Conservation (phyloP, 2,329 filamentous ascomycete species). For the Verticillium dahliae region DNA sequence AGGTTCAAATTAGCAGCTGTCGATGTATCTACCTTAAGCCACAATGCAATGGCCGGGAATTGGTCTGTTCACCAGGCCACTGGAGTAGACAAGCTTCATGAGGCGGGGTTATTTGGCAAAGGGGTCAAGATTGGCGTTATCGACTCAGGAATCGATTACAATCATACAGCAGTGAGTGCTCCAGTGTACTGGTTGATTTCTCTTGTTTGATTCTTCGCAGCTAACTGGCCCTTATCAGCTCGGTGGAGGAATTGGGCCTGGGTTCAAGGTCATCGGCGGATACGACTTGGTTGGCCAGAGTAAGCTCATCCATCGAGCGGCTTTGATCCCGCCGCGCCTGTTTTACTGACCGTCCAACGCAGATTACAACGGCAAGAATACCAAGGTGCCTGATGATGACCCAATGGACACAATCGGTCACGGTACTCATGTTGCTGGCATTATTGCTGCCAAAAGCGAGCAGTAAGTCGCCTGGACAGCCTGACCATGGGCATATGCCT, state of each 20-base stretch:
- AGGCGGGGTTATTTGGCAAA: constrained; percentile 10
- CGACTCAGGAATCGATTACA: constrained; percentile 13
- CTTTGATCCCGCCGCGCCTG: too few relatives aligned
- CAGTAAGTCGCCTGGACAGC: constrained; percentile 1
- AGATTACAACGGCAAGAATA: constrained; percentile 8
- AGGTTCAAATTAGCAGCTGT: constrained; percentile 12
- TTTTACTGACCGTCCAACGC: background rate
- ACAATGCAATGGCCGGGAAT: constrained; percentile 16
- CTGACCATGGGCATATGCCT: too few relatives aligned
- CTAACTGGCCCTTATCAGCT: constrained; percentile 14
- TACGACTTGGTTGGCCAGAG: constrained; percentile 15
- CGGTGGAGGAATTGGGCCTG: constrained; percentile 14
- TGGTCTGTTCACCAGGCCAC: constrained; percentile 20
- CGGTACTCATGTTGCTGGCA: constrained; percentile 19
- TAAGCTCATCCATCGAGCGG: background rate
- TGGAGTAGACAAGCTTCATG: constrained; percentile 12
- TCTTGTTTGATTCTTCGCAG: background rate
- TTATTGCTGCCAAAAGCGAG: constrained; percentile 15
- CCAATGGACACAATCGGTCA: constrained; percentile 15
- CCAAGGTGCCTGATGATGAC: constrained; percentile 13
- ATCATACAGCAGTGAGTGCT: constrained; percentile 9
- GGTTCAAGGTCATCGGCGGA: constrained; percentile 15
- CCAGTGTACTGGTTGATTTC: background rate
- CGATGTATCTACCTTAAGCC: constrained; percentile 7
- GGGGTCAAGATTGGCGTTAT: constrained; percentile 12